Evolutionary conservation across 2,329 filamentous ascomycete genomes (phyloP).

Genomic region (Ceratocystis destructans): DNA sequence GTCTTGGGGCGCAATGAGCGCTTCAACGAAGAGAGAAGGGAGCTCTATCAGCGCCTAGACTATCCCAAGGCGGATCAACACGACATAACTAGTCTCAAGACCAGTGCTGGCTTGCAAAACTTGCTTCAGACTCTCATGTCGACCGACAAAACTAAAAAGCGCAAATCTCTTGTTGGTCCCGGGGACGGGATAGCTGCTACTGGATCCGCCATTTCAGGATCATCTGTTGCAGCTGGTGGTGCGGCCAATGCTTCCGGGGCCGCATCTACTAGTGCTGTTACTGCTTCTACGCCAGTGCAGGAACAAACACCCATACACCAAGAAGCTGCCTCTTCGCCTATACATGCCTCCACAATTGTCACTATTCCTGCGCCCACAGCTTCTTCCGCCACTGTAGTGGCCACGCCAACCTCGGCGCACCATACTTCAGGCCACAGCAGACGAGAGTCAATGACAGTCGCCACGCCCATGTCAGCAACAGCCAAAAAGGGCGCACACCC

Average conservation of each 20-base stretch:
- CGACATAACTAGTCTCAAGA: conserved; percentile 65
- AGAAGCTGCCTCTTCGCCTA: conserved; percentile 1
- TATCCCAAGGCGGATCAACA: conserved; percentile 55
- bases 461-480: conserved; percentile 26
- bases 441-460: conserved; percentile 34
- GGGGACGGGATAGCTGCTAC: conserved; percentile 43
- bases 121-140: conserved; percentile 71
- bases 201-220: conserved; percentile 26
- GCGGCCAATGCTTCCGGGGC: background rate
- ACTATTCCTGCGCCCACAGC: background rate
- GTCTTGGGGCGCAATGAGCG: conserved; percentile 77
- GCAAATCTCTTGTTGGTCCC: conserved; percentile 55
- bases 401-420: background rate
- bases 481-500: conserved; percentile 26
- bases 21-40: conserved; percentile 75
- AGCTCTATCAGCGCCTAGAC: conserved; percentile 76
- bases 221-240: background rate
- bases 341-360: conserved; percentile 24
- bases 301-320: background rate
- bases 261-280: background rate
- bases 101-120: conserved; percentile 63
- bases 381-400: conserved; percentile 17
- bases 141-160: conserved; percentile 80
- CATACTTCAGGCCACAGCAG: conserved; percentile 24
- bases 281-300: background rate